Conservation (phyloP, 306 rosid species). For the Inga leiocalycina region DNA sequence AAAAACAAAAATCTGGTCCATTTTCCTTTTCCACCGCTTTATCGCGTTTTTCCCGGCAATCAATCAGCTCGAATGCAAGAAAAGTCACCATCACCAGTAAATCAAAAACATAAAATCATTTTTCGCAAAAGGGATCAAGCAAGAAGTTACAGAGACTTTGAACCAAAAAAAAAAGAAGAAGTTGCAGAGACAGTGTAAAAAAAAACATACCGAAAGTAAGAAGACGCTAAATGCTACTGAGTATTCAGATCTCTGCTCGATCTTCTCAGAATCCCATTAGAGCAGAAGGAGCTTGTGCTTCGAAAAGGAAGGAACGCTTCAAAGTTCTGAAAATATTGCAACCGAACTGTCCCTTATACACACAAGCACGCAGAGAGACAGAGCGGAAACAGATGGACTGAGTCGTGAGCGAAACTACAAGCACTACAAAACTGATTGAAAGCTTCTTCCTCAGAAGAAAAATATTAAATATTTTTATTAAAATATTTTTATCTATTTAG, state of each 20-base stretch:
- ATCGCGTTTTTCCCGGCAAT: slow-evolving; percentile 37
- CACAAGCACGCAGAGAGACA: slow-evolving; percentile 2
- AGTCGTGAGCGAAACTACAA: slow-evolving; percentile 63
- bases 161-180: neutral
- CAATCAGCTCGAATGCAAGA: slow-evolving; percentile 27
- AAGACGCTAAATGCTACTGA: neutral
- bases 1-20: neutral
- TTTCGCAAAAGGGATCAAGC: slow-evolving; percentile 14
- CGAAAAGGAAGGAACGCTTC: slow-evolving; percentile 27
- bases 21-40: slow-evolving; percentile 16
- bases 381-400: slow-evolving; percentile 37
- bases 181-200: neutral
- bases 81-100: slow-evolving; percentile 5
- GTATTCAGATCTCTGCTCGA: slow-evolving; percentile 26
- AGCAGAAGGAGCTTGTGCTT: neutral
- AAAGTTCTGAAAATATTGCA: slow-evolving; percentile 5
- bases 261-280: slow-evolving; percentile 13
- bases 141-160: neutral
- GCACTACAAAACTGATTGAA: slow-evolving; percentile 64
- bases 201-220: slow-evolving; percentile 23
- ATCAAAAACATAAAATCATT: slow-evolving; percentile 6
- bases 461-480: neutral
- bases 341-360: slow-evolving; percentile 28
- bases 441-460: neutral
- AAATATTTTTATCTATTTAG: neutral